These are phyloP conservation scores for Zygosaccharomyces siamensis DNA, from an alignment of 805 yeast genomes.

Conservation along the genomic window DNA sequence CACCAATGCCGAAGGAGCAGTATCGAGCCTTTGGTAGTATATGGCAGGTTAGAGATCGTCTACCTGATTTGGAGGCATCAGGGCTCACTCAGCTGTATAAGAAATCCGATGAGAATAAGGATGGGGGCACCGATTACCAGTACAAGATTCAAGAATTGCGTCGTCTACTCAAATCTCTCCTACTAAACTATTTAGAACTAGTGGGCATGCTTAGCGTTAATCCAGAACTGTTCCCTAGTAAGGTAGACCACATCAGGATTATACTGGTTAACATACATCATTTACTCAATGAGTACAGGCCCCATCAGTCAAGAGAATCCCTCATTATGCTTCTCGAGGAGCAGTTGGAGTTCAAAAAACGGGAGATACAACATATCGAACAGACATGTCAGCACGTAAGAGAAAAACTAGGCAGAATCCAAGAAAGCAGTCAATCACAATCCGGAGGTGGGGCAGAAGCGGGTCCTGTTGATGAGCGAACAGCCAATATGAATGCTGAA, in stretches of 20 bases:
- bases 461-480: too few species aligned
- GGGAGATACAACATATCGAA: slow-evolving; percentile 45
- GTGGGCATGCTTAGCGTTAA: slow-evolving; percentile 70
- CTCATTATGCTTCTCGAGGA: slow-evolving; percentile 67
- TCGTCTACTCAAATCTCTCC: slow-evolving; percentile 68
- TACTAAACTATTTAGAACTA: slow-evolving; percentile 76
- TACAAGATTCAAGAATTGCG: slow-evolving; percentile 66
- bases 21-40: slow-evolving; percentile 86
- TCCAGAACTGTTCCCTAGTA: slow-evolving; percentile 58
- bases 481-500: too few species aligned
- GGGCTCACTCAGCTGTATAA: slow-evolving; percentile 73
- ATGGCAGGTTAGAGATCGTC: slow-evolving; percentile 74
- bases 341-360: slow-evolving; percentile 59
- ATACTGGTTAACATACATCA: slow-evolving; percentile 89
- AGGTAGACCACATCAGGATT: slow-evolving; percentile 74
- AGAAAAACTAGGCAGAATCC: slow-evolving; percentile 34
- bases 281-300: slow-evolving; percentile 82
- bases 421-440: slow-evolving; percentile 6
- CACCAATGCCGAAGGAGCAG: slow-evolving; percentile 55
- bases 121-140: slow-evolving; percentile 37
- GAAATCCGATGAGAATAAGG: slow-evolving; percentile 18
- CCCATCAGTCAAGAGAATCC: slow-evolving; percentile 92
- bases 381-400: slow-evolving; percentile 40
- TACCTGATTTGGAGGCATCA: slow-evolving; percentile 68
- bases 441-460: background rate